Base-by-base conservation (phyloP, 2,329 filamentous ascomycete species). In the Penicillium digitatum region DNA sequence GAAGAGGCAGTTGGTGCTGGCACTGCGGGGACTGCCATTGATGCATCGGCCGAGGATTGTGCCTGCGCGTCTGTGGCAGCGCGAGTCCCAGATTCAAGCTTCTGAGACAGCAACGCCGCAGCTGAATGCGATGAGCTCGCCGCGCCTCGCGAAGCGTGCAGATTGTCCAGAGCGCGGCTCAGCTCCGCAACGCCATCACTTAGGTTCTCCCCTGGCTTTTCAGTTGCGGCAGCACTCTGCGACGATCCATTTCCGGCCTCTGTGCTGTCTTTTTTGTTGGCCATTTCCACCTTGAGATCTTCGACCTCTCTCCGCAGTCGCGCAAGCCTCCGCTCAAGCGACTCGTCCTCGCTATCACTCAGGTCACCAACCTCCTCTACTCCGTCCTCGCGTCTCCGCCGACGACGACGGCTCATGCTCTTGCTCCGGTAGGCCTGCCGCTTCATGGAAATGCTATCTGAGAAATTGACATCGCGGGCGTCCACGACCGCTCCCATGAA, bases 261-360 rank as follows among this genome's bases (percentile, higher is more conserved):
- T 56, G 84, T 83, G 56, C 87, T 83, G 37, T 78, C 71, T 61
- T 74, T 69, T 35, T 70, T 66, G 31, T 66, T 67, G 29, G 70
- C 69, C 63, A 79, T 65, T 64, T 78, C 74, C 44, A 78, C 79
- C 67, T 86, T 87, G 46, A 87, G 79, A 66, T 89, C 90, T 65
- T 89, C 87, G 9, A 95, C 84, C 72, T 97, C 93, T 55, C 89
- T 82, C 69, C 86, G 87, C 63, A 99, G 75, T 56, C 94, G 83
- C 29, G 91, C 88, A 61, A 99, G 84, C 74, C 87, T 93, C 61
- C 85, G 81, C 60, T 89, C 86, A 42, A 96, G 75, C 45, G 81
- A 87, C 74, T 95, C 90, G 6, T 87, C 87, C 55, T 89, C 88
- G n/a, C 85, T 86, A 55, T 91, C 89, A 63, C 88, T 92, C 16